Base-by-base conservation (phyloP, 1,284 basidiomycete genomes). In the Ganoderma resinaceum region DNA sequence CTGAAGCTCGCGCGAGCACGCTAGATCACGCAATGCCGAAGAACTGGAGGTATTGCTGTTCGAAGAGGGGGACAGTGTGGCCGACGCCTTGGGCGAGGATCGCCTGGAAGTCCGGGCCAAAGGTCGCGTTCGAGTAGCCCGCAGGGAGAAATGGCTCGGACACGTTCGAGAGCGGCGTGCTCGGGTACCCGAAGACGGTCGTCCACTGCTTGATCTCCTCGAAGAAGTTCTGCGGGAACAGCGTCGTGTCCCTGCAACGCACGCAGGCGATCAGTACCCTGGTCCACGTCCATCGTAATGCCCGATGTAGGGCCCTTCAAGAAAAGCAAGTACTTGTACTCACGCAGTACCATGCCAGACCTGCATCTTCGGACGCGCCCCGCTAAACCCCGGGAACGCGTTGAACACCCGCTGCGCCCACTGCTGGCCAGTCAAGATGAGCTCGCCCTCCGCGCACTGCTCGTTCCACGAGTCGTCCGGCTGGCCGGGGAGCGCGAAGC, bases 331-430 rank as follows among this genome's bases (percentile, higher is more conserved):
- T 23, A 42, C 43, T 26, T 23, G 67, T n/a, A 80, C 83, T 70
- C 75, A 86, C 83, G 77, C 79, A 23, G 85, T 86, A 63, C 86
- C 86, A 74, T 88, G 86, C 85, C 85, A 88, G 69, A 87, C 78
- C 75, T 86, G 84, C 72, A 88, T 80, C 74, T 84, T 86, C 35
- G 86, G 86, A 43, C 83, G 80, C 8, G 80, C 61, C 20, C 86
- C 87, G 12, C 83, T 85, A 78, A 80, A 88, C 43, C 86, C 86
- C 11, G 86, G 85, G 75, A 81, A 87, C 26, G 80, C 85, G 53
- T 73, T 74, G 52, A 79, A 79, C 26, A 83, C 86, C 61, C 79
- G 73, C 66, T 85, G 80, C 68, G 85, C 85, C 86, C 86, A 87
- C 77, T 85, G 79, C 68, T 83, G 79, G 23, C 81, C 78, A 4